phyloP scores from a whole-genome alignment of 805 yeast species.

The Lipomyces yamadae region DNA sequence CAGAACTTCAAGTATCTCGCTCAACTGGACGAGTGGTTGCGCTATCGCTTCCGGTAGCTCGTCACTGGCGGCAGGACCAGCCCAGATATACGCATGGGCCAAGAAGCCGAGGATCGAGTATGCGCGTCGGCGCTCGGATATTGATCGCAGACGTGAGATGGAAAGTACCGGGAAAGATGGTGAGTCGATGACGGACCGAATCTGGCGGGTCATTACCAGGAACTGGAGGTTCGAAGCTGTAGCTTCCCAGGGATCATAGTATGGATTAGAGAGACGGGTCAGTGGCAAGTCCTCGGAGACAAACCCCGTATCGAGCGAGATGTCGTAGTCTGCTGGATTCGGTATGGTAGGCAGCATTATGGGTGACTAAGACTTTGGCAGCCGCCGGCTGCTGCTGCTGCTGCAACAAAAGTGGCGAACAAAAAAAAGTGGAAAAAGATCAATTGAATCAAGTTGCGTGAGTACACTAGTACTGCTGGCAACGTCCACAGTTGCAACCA shows the following conservation, averaged over 20 bases:
- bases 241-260: constrained; percentile 78
- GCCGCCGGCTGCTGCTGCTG: not conserved
- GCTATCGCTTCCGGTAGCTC: constrained; percentile 71
- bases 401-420: not conserved
- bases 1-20: constrained; percentile 70
- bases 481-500: too few species aligned
- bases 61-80: constrained; percentile 60
- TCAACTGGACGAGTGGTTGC: constrained; percentile 65
- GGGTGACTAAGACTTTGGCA: not conserved
- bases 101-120: constrained; percentile 78
- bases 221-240: constrained; percentile 72
- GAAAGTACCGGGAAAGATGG: constrained; percentile 54
- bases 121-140: constrained; percentile 73
- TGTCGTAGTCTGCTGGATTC: constrained; percentile 64
- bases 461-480: too few species aligned
- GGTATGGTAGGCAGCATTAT: constrained; percentile 50
- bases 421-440: not conserved
- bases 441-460: not conserved
- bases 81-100: constrained; percentile 92
- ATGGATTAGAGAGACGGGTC: constrained; percentile 59
- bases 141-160: constrained; percentile 52
- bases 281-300: constrained; percentile 74
- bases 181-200: constrained; percentile 65
- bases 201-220: constrained; percentile 64
- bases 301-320: constrained; percentile 75